Conservation (phyloP, 2,329 filamentous ascomycete species). For the Fusarium sp. region DNA sequence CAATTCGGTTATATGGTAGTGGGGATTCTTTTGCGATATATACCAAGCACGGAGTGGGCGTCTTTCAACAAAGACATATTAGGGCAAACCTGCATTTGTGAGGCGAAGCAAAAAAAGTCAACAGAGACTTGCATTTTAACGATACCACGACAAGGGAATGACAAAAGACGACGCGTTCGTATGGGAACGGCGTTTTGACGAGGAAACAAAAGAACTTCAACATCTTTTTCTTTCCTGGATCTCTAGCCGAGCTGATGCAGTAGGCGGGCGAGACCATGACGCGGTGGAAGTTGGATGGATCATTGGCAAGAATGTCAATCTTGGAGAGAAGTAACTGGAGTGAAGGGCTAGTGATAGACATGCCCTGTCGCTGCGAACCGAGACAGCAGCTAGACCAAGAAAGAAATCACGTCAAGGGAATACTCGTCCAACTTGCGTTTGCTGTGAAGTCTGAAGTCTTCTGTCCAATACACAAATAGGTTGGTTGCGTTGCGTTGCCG, state of each 20-base stretch:
- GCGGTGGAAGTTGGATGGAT: slow-evolving; percentile 30
- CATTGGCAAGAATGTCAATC: slow-evolving; percentile 5
- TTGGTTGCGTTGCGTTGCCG: background rate
- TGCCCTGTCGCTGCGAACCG: slow-evolving; percentile 33
- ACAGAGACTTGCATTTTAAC: slow-evolving; percentile 52
- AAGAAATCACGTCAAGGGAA: slow-evolving; percentile 34
- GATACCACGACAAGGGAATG: slow-evolving; percentile 49
- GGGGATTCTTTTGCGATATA: slow-evolving; percentile 45
- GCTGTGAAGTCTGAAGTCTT: background rate
- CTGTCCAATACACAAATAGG: background rate
- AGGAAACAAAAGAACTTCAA: slow-evolving; percentile 58
- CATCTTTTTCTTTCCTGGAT: slow-evolving; percentile 56
- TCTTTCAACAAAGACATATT: slow-evolving; percentile 58
- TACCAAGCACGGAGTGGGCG: slow-evolving; percentile 50
- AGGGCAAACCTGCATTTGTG: slow-evolving; percentile 50
- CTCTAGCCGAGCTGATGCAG: slow-evolving; percentile 52
- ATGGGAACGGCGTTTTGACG: slow-evolving; percentile 52
- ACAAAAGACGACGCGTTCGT: slow-evolving; percentile 43
- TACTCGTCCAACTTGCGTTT: background rate
- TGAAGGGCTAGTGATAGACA: slow-evolving; percentile 14
- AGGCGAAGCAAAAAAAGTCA: slow-evolving; percentile 46
- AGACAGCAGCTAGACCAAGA: slow-evolving; percentile 41
- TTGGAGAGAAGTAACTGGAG: slow-evolving; percentile 15
- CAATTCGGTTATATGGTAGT: slow-evolving; percentile 38
- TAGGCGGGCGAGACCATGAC: slow-evolving; percentile 40